phyloP scores from a whole-genome alignment of 345 rosid genomes.

The Linum tenue region DNA sequence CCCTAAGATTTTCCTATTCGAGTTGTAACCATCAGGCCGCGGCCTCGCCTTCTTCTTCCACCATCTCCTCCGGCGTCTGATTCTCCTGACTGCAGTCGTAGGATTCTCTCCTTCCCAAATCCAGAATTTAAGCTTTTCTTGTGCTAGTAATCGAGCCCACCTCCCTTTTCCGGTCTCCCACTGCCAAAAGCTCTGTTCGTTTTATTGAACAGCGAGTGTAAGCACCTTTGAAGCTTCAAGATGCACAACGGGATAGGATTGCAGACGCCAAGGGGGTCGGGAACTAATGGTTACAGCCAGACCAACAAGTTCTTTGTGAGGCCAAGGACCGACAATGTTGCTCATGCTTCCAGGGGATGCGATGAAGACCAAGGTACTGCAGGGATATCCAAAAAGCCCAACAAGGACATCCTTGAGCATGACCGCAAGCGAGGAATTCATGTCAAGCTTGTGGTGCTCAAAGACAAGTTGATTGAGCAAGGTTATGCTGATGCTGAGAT shows the following conservation, averaged over 20 bases:
- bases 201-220: background rate
- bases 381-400: conserved; percentile 72
- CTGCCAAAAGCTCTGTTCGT: too few relatives aligned
- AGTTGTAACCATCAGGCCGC: too few relatives aligned
- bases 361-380: conserved; percentile 77
- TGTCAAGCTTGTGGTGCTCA: conserved; percentile 69
- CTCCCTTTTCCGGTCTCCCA: too few relatives aligned
- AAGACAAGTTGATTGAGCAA: conserved; percentile 67
- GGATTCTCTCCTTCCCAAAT: too few relatives aligned
- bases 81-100: too few relatives aligned
- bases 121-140: too few relatives aligned
- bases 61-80: too few relatives aligned
- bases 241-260: conserved; percentile 95
- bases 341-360: conserved; percentile 46
- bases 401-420: conserved; percentile 79
- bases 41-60: too few relatives aligned
- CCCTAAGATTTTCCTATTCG: too few relatives aligned
- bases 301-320: conserved; percentile 75
- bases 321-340: conserved; percentile 56
- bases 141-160: too few relatives aligned
- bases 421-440: conserved; percentile 85
- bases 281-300: conserved; percentile 87
- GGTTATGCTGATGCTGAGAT: conserved; percentile 81
- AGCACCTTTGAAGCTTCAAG: background rate
- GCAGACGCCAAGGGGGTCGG: conserved; percentile 90